Base-by-base conservation (phyloP, 2,329 filamentous ascomycete species). In the Fusarium sp. region DNA sequence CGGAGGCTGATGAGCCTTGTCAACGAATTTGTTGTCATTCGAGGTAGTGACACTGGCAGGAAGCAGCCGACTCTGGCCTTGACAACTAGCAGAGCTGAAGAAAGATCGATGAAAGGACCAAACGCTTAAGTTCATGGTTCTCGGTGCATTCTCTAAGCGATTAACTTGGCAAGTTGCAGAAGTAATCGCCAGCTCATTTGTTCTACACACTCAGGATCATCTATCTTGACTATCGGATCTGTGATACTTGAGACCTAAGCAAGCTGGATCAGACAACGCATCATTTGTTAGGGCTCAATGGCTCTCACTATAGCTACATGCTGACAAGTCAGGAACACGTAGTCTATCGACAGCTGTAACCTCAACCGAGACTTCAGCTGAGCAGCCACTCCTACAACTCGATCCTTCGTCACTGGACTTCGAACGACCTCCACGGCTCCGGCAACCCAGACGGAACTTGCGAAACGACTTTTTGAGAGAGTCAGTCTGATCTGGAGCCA, bases 301-400 rank as follows among this genome's bases (percentile, higher is more conserved):
- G 32, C 12, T 33, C 32, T 33, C 8, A 13, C 5, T 13, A 19
- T 18, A 23, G 21, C 9, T 49, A 7, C 28, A 32, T 32, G 6
- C 7, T n/a, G 21, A 23, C 7, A 12, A 32, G 28, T 3, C 10
- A 23, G 16, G 23, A 16, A 19, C 16, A 23, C 30, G 8, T 21
- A 16, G 18, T 19, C 0, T 8, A 11, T 18, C 46, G 7, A 10
- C 10, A 9, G 15, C 21, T n/a, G 7, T n/a, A 28, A n/a, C 13
- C 16, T 30, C 13, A 21, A 10, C 13, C 13, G 4, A 6, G 28
- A 13, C 16, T 23, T 4, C 18, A 19, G 30, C 21, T 23, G 28
- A 18, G 23, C 11, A 19, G 30, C 13, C 21, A 23, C 21, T 23
- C 15, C 7, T 33, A 9, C 12, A 23, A 6, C 23, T 23, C 23